A percentile compares a stretch with the other conserved stretches of the same genome.
Conservation (phyloP, 1,284 basidiomycete species). For the Rhodotorula sp. region DNA sequence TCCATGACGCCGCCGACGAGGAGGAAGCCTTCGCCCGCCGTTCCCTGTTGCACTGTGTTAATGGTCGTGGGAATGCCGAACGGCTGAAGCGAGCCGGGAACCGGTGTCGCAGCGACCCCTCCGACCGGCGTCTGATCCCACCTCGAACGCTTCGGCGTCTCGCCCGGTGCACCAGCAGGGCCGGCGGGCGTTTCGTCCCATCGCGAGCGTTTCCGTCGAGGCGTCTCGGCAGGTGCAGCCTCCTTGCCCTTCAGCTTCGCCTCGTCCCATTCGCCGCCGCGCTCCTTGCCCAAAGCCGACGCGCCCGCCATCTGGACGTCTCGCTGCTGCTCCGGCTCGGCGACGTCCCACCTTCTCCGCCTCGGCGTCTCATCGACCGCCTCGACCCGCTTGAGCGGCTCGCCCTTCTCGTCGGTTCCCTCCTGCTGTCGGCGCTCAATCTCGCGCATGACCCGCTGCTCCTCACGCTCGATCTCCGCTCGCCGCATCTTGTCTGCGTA, state of each 20-base stretch:
- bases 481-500: slow-evolving; percentile 97
- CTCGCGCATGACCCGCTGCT: slow-evolving; percentile 74
- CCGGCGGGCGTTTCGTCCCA: slow-evolving; percentile 87
- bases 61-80: slow-evolving; percentile 43
- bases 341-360: slow-evolving; percentile 80
- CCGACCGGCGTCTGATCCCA: slow-evolving; percentile 84
- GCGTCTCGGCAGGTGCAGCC: slow-evolving; percentile 63
- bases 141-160: slow-evolving; percentile 69
- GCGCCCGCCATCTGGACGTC: slow-evolving; percentile 52
- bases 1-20: slow-evolving; percentile 61
- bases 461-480: slow-evolving; percentile 88
- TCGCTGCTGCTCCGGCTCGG: slow-evolving; percentile 56
- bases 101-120: slow-evolving; percentile 39
- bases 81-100: slow-evolving; percentile 28
- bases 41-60: slow-evolving; percentile 33
- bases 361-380: slow-evolving; percentile 65
- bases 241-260: slow-evolving; percentile 65
- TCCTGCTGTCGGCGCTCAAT: slow-evolving; percentile 83
- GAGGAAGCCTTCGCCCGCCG: slow-evolving; percentile 37
- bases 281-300: slow-evolving; percentile 24
- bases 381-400: slow-evolving; percentile 61
- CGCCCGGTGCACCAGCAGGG: slow-evolving; percentile 59
- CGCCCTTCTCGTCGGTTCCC: slow-evolving; percentile 71
- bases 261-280: slow-evolving; percentile 52
- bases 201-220: slow-evolving; percentile 86